Evolutionary conservation across 2,329 filamentous ascomycete genomes (phyloP).

Genomic region (Aureobasidium sp.): DNA sequence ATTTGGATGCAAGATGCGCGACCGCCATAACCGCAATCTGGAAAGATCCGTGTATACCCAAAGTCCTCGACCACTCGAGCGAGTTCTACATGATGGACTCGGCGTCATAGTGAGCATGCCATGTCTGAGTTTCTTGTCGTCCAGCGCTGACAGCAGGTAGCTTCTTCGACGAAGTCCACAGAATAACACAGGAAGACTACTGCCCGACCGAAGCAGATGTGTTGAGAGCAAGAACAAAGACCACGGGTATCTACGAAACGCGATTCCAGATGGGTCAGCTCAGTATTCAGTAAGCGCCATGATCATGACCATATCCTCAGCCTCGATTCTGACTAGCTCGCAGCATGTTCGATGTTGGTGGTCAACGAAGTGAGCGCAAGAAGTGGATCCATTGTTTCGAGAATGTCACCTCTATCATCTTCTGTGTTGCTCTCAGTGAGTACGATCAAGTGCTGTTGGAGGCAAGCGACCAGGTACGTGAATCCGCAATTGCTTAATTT

Average conservation of each 20-base stretch:
- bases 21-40: constrained; percentile 79
- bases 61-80: constrained; percentile 84
- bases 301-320: not conserved
- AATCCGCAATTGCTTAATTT: not conserved
- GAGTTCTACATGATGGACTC: constrained; percentile 99
- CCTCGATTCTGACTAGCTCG: constrained; percentile 19
- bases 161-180: constrained; percentile 87
- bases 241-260: constrained; percentile 98
- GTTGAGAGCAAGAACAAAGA: constrained; percentile 90
- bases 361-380: constrained; percentile 93
- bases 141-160: constrained; percentile 39
- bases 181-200: constrained; percentile 78
- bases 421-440: constrained; percentile 95
- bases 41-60: constrained; percentile 76
- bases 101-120: constrained; percentile 73
- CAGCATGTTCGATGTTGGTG: constrained; percentile 99
- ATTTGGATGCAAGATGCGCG: constrained; percentile 72
- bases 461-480: constrained; percentile 84
- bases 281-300: constrained; percentile 79
- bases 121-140: not conserved
- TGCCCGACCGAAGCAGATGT: constrained; percentile 93
- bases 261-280: constrained; percentile 97
- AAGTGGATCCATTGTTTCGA: constrained; percentile 99
- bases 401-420: constrained; percentile 98
- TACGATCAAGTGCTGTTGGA: constrained; percentile 96